These are phyloP conservation scores for Marchantia polymorpha DNA, from an alignment of 225 moss, liverwort and hornwort genomes.

Conservation along the genomic window DNA sequence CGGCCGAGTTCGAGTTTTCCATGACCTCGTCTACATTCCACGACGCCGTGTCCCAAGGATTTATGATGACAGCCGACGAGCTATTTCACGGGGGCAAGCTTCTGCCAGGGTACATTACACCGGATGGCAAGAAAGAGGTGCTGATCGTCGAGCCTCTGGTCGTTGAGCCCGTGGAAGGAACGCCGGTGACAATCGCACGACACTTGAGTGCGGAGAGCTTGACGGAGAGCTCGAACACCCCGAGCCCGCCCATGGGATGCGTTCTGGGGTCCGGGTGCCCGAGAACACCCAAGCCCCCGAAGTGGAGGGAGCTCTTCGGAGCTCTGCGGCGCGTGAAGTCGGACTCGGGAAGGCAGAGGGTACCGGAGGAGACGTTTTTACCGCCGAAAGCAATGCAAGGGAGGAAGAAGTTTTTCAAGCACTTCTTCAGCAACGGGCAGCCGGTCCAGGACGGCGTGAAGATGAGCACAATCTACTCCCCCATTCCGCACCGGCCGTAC, in stretches of 20 bases:
- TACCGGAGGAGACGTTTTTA: constrained; percentile 45
- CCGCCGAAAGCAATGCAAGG: constrained; percentile 41
- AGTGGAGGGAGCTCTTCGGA: constrained; percentile 85
- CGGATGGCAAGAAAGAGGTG: constrained; percentile 31
- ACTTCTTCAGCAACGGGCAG: constrained; percentile 29
- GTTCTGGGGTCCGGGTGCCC: constrained; percentile 31
- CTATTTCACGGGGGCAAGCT: constrained; percentile 86
- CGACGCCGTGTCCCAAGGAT: constrained; percentile 54
- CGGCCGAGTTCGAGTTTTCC: constrained; percentile 65
- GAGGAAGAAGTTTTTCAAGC: constrained; percentile 44
- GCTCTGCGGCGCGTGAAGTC: constrained; percentile 75
- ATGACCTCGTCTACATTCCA: constrained; percentile 57
- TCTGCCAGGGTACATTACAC: constrained; percentile 61
- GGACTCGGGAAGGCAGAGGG: constrained; percentile 67
- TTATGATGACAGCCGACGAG: constrained; percentile 79
- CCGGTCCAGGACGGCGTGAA: constrained; percentile 15
- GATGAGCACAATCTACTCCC: constrained; percentile 3
- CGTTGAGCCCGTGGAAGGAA: constrained; percentile 11
- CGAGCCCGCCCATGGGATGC: constrained; percentile 34
- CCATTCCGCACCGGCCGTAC: not conserved
- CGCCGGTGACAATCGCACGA: constrained; percentile 31
- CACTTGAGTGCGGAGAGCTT: constrained; percentile 42
- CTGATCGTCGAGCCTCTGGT: constrained; percentile 13
- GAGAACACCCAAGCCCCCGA: constrained; percentile 57
- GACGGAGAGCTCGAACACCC: constrained; percentile 30